A percentile compares a stretch with the other conserved stretches of the same genome.
Conservation (phyloP, 2,329 filamentous ascomycete species). For the Madurella fahalii region DNA sequence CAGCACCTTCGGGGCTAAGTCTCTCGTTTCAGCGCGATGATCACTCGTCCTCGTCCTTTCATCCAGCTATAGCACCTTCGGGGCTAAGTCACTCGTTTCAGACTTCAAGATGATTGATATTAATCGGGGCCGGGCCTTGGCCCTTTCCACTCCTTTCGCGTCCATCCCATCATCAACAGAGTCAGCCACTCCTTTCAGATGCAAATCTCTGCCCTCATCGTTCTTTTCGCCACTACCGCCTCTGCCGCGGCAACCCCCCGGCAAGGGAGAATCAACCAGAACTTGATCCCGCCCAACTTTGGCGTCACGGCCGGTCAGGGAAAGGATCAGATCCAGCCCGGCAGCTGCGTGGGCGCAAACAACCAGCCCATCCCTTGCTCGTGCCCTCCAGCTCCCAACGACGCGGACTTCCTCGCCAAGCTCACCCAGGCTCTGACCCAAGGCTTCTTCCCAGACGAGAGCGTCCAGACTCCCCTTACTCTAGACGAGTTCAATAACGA, state of each 20-base stretch:
- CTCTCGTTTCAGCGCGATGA: background rate
- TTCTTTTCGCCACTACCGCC: slow-evolving; percentile 10
- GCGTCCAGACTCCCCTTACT: slow-evolving; percentile 16
- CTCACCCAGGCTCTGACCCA: slow-evolving; percentile 16
- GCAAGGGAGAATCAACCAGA: slow-evolving; percentile 13
- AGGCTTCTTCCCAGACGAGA: slow-evolving; percentile 22
- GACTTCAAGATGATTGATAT: background rate
- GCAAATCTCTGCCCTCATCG: slow-evolving; percentile 10
- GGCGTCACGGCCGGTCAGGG: slow-evolving; percentile 17
- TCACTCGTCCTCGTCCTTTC: background rate
- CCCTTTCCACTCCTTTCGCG: background rate
- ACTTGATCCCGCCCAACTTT: slow-evolving; percentile 17
- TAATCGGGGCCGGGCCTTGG: slow-evolving; percentile 11
- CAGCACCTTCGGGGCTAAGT: slow-evolving; percentile 3
- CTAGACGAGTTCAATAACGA: slow-evolving; percentile 20
- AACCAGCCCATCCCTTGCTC: slow-evolving; percentile 20
- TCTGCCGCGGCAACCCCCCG: slow-evolving; percentile 6
- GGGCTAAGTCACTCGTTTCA: no score
- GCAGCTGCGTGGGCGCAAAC: slow-evolving; percentile 16
- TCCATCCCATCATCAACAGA: background rate
- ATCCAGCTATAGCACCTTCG: no score
- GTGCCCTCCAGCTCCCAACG: slow-evolving; percentile 19
- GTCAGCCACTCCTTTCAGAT: slow-evolving; percentile 7
- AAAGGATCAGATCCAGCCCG: slow-evolving; percentile 6
- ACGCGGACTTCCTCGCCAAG: slow-evolving; percentile 18